Evolutionary conservation across 1,139 yeast genomes (phyloP), one percentile per base, ranked within the genome.

Genomic region (Trichomonascaceae sp.): DNA sequence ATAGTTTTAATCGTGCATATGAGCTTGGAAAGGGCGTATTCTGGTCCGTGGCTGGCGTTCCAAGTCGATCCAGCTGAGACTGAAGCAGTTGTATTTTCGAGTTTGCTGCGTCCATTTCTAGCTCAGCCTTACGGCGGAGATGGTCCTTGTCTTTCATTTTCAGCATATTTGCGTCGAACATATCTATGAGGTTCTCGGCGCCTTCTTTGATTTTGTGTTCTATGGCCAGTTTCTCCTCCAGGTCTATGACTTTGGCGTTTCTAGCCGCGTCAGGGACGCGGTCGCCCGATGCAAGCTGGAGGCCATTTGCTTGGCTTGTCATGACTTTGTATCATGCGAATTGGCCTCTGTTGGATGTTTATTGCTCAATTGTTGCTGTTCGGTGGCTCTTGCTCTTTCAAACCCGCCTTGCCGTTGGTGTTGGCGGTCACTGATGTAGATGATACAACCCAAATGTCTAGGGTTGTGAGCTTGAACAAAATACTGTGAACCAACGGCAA

Each of bases 171-270:
- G 44, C 39, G 16, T 47, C 52, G 36, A 48, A 43, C 14, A 42
- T 42, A 40, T 56, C 60, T 13, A 62, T 47, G 43, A 61, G 43
- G 30, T 57, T 58, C 40, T 59, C 64, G 2, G 65, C 64, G 3
- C 64, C 65, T 34, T 58, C 60, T 25, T 59, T 52, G 32, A 61
- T 56, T 39, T 54, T 54, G 35, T 52, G 54, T 40, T 63, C 67
- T 20, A 57, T 53, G 35, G 56, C 58, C 33, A 63, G 45, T 37
- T 59, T 56, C 26, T 51, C 51, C 25, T 54, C 40, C 17, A 59
- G 49, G 33, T 58, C 62, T 30, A 50, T 43, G 9, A 50, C 36
- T n/a, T 39, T 38, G 17, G 40, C 40, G n/a, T n/a, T n/a, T n/a
- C n/a, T n/a, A n/a, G n/a, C n/a, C n/a, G n/a, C n/a, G n/a, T n/a